Conservation (phyloP, 2,329 filamentous ascomycete species). For the Bertia moriformis region DNA sequence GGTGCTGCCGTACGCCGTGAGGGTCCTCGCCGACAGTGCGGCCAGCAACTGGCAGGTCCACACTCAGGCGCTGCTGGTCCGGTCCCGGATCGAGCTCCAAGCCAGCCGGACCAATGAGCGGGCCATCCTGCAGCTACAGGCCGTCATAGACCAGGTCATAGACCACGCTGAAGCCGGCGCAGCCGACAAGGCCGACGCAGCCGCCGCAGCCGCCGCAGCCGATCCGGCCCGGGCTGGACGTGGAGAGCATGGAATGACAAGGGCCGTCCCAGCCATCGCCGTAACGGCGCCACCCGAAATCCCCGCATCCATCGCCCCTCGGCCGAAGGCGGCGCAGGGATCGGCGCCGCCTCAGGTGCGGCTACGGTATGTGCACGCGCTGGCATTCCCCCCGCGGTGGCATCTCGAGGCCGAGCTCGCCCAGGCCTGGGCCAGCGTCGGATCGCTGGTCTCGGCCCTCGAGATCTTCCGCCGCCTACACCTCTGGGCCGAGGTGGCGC, state of each 20-base stretch:
- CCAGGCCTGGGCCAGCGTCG: conserved; percentile 77
- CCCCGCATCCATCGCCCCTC: conserved; percentile 71
- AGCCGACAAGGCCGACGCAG: conserved; percentile 18
- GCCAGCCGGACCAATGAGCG: conserved; percentile 76
- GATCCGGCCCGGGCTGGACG: conserved; percentile 18
- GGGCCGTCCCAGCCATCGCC: conserved; percentile 18
- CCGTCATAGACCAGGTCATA: conserved; percentile 86
- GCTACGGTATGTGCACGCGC: conserved; percentile 68
- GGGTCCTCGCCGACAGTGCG: conserved; percentile 76
- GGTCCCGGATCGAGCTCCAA: conserved; percentile 80
- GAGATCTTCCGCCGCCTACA: conserved; percentile 90
- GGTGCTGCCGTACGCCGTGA: conserved; percentile 75
- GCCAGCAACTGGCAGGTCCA: conserved; percentile 97
- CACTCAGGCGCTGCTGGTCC: conserved; percentile 78
- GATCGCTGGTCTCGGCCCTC: conserved; percentile 74
- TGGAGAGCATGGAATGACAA: no score
- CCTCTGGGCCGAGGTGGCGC: conserved; percentile 86
- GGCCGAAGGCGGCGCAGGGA: conserved; percentile 58
- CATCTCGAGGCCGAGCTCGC: conserved; percentile 88
- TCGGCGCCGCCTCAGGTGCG: conserved; percentile 65
- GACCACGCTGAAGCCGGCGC: conserved; percentile 65
- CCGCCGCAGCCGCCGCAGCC: conserved; percentile 30
- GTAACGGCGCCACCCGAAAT: no score
- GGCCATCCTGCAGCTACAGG: conserved; percentile 81
- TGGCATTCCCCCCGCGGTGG: conserved; percentile 79